Evolutionary conservation across 805 yeast genomes (phyloP).

Genomic region (Candida nitratophila): DNA sequence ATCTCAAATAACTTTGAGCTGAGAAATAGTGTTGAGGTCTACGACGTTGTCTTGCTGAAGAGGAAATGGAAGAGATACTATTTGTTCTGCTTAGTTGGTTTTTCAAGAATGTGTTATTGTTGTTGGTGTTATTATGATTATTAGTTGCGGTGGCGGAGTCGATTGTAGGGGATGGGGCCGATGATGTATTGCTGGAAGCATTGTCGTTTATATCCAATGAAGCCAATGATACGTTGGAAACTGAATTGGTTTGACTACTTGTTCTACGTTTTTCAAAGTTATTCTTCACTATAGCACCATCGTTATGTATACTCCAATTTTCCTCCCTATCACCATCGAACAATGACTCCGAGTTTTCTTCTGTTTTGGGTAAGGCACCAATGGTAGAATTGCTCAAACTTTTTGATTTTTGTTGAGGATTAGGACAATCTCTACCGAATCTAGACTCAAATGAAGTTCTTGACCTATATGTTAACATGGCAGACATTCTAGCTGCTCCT

Average conservation of each 20-base stretch:
- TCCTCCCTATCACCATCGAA: slow-evolving; percentile 36
- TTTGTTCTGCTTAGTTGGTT: not conserved
- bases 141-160: slow-evolving; percentile 12
- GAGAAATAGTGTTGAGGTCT: slow-evolving; percentile 67
- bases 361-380: not conserved
- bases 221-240: slow-evolving; percentile 11
- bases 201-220: slow-evolving; percentile 10
- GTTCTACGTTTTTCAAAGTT: slow-evolving; percentile 22
- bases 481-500: slow-evolving; percentile 97
- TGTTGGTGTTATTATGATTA: slow-evolving; percentile 1
- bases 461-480: slow-evolving; percentile 85
- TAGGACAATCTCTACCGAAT: slow-evolving; percentile 80
- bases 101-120: slow-evolving; percentile 1
- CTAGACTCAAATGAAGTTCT: slow-evolving; percentile 86
- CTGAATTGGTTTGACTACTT: slow-evolving; percentile 22
- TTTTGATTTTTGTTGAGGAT: slow-evolving; percentile 15
- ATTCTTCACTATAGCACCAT: slow-evolving; percentile 41
- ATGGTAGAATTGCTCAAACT: slow-evolving; percentile 4
- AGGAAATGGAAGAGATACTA: slow-evolving; percentile 1
- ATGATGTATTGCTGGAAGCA: slow-evolving; percentile 10
- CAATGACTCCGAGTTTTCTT: not conserved
- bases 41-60: slow-evolving; percentile 26
- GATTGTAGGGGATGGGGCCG: slow-evolving; percentile 22
- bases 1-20: slow-evolving; percentile 90
- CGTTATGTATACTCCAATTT: slow-evolving; percentile 81